These are phyloP conservation scores for Huntiella abstrusa DNA, from an alignment of 2,329 filamentous ascomycete species.

Conservation along the genomic window DNA sequence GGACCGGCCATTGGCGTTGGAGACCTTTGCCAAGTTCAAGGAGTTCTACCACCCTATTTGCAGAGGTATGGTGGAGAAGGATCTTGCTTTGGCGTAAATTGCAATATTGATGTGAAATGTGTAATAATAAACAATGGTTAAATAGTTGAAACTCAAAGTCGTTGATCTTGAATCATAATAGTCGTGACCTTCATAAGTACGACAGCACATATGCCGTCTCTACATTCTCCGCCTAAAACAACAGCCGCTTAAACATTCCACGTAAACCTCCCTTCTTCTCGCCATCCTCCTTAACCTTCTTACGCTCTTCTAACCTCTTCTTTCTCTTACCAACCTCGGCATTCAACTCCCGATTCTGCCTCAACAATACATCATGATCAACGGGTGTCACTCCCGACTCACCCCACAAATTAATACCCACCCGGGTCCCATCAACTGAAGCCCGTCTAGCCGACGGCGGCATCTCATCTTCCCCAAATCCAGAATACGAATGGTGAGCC, in stretches of 20 bases:
- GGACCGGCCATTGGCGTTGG: constrained; percentile 53
- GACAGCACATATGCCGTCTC: not conserved
- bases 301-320: constrained; percentile 10
- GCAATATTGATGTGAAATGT: not conserved
- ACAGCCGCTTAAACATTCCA: constrained; percentile 11
- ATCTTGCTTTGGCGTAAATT: constrained; percentile 27
- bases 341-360: not conserved
- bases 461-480: not conserved
- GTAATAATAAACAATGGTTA: not conserved
- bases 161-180: not conserved
- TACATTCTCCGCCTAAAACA: not conserved
- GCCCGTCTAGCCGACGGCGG: not conserved
- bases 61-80: constrained; percentile 68
- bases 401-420: not conserved
- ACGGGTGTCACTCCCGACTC: too few relatives aligned
- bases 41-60: constrained; percentile 96
- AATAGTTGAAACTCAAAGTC: not conserved
- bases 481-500: not conserved
- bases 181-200: too few relatives aligned
- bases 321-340: constrained; percentile 11
- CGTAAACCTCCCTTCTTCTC: constrained; percentile 11
- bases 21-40: constrained; percentile 71
- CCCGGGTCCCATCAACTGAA: constrained; percentile 1
- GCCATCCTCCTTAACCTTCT: constrained; percentile 10
- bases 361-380: constrained; percentile 2